Conservation (phyloP, 208 protist species). For the Spongospora subterranea region DNA sequence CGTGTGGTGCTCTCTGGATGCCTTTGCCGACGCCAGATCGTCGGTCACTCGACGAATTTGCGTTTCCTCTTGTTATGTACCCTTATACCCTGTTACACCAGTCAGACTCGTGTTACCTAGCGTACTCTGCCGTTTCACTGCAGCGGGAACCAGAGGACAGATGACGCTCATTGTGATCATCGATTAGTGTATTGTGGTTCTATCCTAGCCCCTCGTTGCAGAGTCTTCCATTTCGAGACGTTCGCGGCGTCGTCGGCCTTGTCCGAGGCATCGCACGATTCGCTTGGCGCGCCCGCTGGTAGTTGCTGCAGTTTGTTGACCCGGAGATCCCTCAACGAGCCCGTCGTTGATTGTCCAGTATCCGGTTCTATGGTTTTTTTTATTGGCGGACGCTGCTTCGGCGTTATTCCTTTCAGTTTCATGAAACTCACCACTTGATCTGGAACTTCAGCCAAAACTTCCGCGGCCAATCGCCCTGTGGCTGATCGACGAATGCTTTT, state of each 20-base stretch:
- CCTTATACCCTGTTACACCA: too few species aligned
- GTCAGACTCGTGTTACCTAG: too few species aligned
- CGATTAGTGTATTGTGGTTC: too few species aligned
- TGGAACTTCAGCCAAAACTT: conserved; percentile 67
- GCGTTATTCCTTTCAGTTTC: conserved; percentile 62
- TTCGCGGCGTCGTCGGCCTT: background rate
- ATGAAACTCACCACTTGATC: conserved; percentile 61
- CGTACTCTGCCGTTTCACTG: too few species aligned
- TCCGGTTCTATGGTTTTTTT: background rate
- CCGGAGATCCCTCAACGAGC: background rate
- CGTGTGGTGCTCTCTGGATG: too few species aligned
- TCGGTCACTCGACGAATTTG: too few species aligned
- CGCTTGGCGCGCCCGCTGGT: background rate
- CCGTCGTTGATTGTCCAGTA: background rate
- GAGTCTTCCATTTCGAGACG: background rate
- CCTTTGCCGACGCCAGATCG: too few species aligned
- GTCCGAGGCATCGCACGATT: background rate
- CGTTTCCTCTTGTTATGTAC: too few species aligned
- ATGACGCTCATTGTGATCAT: too few species aligned
- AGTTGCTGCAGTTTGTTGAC: background rate
- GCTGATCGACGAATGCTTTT: conserved; percentile 67
- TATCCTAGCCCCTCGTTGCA: background rate
- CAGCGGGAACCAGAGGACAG: too few species aligned
- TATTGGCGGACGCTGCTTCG: background rate
- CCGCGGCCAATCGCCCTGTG: conserved; percentile 58